Conservation (phyloP, 2,329 filamentous ascomycete species). For the Cordyceps fumosorosea region DNA sequence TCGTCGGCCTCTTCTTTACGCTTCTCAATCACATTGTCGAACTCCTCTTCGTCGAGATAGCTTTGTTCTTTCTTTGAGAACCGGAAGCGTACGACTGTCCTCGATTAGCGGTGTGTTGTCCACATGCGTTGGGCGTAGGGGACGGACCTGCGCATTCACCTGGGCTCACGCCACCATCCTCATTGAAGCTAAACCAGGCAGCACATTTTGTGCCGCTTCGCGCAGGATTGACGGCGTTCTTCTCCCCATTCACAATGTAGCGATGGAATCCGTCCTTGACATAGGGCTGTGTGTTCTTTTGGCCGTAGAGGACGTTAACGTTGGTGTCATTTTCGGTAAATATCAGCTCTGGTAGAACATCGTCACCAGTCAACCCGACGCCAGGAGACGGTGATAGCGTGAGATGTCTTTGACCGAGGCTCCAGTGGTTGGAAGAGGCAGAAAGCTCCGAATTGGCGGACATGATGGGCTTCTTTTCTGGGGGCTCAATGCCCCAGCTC, state of each 20-base stretch:
- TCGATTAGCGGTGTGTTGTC: constrained; percentile 12
- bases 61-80: constrained; percentile 68
- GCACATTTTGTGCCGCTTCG: constrained; percentile 79
- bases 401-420: constrained; percentile 75
- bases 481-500: constrained; percentile 80
- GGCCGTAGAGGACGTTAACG: constrained; percentile 66
- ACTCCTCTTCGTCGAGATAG: constrained; percentile 86
- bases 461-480: constrained; percentile 75
- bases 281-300: constrained; percentile 72
- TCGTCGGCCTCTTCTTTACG: constrained; percentile 88
- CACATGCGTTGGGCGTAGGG: constrained; percentile 19
- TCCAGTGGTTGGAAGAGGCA: constrained; percentile 70
- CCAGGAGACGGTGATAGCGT: constrained; percentile 86
- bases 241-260: constrained; percentile 75
- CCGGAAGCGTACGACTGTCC: constrained; percentile 76
- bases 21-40: constrained; percentile 84
- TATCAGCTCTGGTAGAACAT: constrained; percentile 76
- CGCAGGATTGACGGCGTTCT: constrained; percentile 73
- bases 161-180: constrained; percentile 77
- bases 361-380: constrained; percentile 67
- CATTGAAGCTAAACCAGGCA: constrained; percentile 88
- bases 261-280: constrained; percentile 95
- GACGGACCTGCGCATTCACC: constrained; percentile 82
- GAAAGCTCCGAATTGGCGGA: constrained; percentile 57
- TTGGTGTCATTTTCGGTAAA: constrained; percentile 98